These are phyloP conservation scores for Wickerhamomyces xylosicus DNA, from an alignment of 805 yeast genomes.

Conservation along the genomic window DNA sequence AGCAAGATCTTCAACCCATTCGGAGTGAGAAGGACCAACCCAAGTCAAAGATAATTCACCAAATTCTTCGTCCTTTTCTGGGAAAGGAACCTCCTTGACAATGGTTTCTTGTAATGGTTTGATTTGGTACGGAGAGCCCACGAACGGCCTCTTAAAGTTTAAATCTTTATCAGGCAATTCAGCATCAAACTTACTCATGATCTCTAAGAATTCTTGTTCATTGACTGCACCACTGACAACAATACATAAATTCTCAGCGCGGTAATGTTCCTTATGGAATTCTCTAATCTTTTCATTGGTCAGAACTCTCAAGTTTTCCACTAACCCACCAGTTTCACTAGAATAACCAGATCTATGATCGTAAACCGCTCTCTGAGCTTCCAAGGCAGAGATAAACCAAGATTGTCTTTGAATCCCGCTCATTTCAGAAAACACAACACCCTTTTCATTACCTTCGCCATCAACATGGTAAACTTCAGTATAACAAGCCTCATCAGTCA, in stretches of 20 bases:
- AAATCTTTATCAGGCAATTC: constrained; percentile 32
- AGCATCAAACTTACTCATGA: constrained; percentile 53
- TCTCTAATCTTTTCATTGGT: constrained; percentile 64
- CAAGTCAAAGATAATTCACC: constrained; percentile 70
- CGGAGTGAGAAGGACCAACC: constrained; percentile 65
- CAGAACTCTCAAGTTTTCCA: constrained; percentile 63
- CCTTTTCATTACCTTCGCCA: constrained; percentile 83
- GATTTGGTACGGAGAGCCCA: constrained; percentile 48
- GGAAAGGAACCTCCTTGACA: constrained; percentile 56
- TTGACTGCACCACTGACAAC: constrained; percentile 83
- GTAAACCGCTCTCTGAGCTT: constrained; percentile 48
- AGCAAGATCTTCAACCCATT: constrained; percentile 50
- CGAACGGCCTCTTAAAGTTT: constrained; percentile 56
- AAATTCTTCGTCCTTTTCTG: constrained; percentile 79
- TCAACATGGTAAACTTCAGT: constrained; percentile 96
- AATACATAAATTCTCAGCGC: constrained; percentile 77
- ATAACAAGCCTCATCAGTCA: constrained; percentile 81
- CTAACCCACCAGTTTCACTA: constrained; percentile 89
- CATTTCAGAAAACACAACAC: constrained; percentile 97
- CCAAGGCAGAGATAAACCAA: constrained; percentile 53
- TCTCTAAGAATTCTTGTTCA: constrained; percentile 53
- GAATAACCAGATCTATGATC: constrained; percentile 66
- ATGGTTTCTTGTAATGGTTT: constrained; percentile 21
- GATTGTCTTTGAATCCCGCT: constrained; percentile 81
- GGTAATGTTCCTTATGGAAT: constrained; percentile 63